These are phyloP conservation scores for Dictyostelium citrinum DNA, from an alignment of 78 protist genomes.

Conservation along the genomic window DNA sequence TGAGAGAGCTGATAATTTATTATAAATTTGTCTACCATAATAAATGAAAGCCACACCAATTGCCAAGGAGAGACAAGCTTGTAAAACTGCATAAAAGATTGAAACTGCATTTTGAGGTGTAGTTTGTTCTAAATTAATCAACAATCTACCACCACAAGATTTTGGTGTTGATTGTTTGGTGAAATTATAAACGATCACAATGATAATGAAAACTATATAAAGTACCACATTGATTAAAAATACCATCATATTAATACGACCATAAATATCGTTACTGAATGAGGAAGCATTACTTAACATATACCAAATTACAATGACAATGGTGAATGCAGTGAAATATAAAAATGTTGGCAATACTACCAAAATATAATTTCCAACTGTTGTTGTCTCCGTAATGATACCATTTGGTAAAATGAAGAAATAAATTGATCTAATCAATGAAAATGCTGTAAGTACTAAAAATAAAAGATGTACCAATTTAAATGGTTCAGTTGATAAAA, in stretches of 20 bases:
- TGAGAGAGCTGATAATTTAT: not conserved
- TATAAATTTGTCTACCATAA: slow-evolving; percentile 38
- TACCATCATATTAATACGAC: not conserved
- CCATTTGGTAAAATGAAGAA: slow-evolving; percentile 54
- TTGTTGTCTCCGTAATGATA: not conserved
- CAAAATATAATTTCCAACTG: slow-evolving; percentile 62
- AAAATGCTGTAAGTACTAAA: not conserved
- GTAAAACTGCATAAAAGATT: slow-evolving; percentile 48
- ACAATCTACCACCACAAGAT: slow-evolving; percentile 69
- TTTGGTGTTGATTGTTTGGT: not conserved
- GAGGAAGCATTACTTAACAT: not conserved
- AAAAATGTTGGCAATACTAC: slow-evolving; percentile 59
- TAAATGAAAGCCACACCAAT: slow-evolving; percentile 46
- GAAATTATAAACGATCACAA: slow-evolving; percentile 49
- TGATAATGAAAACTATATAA: slow-evolving; percentile 24
- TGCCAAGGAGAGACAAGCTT: slow-evolving; percentile 21
- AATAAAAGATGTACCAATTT: slow-evolving; percentile 40
- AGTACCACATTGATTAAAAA: slow-evolving; percentile 6
- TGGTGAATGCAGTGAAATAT: slow-evolving; percentile 33
- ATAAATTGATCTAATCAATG: slow-evolving; percentile 27
- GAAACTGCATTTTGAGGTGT: slow-evolving; percentile 44
- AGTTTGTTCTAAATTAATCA: not conserved
- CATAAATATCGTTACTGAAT: not conserved
- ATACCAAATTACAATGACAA: slow-evolving; percentile 60
- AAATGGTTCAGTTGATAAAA: slow-evolving; percentile 22